phyloP scores from a whole-genome alignment of 2,329 filamentous ascomycete species.

The Curvularia sp. region DNA sequence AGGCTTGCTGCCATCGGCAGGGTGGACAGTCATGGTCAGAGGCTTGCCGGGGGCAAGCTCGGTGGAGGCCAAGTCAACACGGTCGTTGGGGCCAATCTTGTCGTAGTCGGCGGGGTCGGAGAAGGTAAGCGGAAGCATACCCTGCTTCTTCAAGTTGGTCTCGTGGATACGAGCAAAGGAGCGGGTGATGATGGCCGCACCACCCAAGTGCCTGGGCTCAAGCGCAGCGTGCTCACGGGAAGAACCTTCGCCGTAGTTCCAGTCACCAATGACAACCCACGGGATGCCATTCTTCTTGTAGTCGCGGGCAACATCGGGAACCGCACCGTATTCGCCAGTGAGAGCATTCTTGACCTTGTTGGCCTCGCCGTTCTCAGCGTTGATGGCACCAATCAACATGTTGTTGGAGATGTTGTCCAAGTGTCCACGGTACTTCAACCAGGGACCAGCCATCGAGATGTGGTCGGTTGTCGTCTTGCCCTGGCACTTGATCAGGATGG shows the following conservation, averaged over 20 bases:
- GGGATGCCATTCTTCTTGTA: slow-evolving; percentile 97
- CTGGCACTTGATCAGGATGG: slow-evolving; percentile 87
- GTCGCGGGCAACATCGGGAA: slow-evolving; percentile 92
- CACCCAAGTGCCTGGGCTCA: slow-evolving; percentile 95
- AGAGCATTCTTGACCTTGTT: slow-evolving; percentile 96
- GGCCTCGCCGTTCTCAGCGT: slow-evolving; percentile 92
- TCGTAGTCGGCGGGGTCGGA: slow-evolving; percentile 95
- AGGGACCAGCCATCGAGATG: slow-evolving; percentile 96
- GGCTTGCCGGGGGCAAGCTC: slow-evolving; percentile 92
- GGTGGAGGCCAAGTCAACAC: slow-evolving; percentile 87
- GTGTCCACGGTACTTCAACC: slow-evolving; percentile 98
- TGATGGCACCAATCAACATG: slow-evolving; percentile 98
- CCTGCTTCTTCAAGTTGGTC: slow-evolving; percentile 99
- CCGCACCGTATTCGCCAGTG: slow-evolving; percentile 82
- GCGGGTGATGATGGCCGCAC: slow-evolving; percentile 94
- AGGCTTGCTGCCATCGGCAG: slow-evolving; percentile 75
- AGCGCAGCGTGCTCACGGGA: slow-evolving; percentile 98
- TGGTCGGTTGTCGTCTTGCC: slow-evolving; percentile 98
- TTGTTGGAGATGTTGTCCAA: slow-evolving; percentile 99
- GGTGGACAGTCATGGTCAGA: slow-evolving; percentile 89
- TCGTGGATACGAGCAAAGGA: slow-evolving; percentile 99
- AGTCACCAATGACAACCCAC: slow-evolving; percentile 98
- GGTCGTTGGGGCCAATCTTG: slow-evolving; percentile 92
- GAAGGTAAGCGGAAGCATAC: slow-evolving; percentile 99
- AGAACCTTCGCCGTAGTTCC: slow-evolving; percentile 98